These are phyloP conservation scores for Peronospora destructor DNA, from an alignment of 352 stramenopile genomes.

Conservation along the genomic window DNA sequence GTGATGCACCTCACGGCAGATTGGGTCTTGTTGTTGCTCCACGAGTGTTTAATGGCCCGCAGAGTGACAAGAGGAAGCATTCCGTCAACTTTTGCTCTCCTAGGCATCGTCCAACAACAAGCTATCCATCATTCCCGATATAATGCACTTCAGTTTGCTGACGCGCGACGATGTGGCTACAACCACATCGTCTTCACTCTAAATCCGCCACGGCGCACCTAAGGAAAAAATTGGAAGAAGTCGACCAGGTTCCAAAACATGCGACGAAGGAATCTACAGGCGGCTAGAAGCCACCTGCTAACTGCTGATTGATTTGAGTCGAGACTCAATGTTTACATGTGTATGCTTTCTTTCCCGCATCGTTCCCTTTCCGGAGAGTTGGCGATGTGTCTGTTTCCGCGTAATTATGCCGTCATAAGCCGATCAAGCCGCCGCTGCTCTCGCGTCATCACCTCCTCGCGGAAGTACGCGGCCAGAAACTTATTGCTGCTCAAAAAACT, in stretches of 20 bases:
- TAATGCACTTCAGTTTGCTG: constrained; percentile 41
- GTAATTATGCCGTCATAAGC: constrained; percentile 29
- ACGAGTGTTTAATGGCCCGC: constrained; percentile 14
- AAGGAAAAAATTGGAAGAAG: constrained; percentile 22
- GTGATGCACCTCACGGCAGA: constrained; percentile 33
- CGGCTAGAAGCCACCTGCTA: constrained; percentile 15
- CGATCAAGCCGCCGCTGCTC: constrained; percentile 58
- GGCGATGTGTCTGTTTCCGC: neutral
- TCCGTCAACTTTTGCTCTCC: too few species aligned
- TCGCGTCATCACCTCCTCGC: constrained; percentile 58
- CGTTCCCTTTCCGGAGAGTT: constrained; percentile 1
- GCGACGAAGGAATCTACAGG: constrained; percentile 8
- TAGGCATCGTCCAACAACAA: constrained; percentile 36
- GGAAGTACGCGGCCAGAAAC: constrained; percentile 76
- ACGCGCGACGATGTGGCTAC: constrained; percentile 31
- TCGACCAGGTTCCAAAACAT: constrained; percentile 24
- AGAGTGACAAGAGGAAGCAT: constrained; percentile 1
- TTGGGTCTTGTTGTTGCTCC: constrained; percentile 47
- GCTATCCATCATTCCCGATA: neutral
- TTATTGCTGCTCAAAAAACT: constrained; percentile 81
- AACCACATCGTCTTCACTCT: constrained; percentile 10
- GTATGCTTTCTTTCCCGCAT: constrained; percentile 24
- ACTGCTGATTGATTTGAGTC: constrained; percentile 26
- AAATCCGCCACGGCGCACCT: constrained; percentile 10
- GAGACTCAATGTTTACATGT: constrained; percentile 23